Evolutionary conservation across 2,329 filamentous ascomycete genomes (phyloP).

Genomic region (Clonostachys solani): DNA sequence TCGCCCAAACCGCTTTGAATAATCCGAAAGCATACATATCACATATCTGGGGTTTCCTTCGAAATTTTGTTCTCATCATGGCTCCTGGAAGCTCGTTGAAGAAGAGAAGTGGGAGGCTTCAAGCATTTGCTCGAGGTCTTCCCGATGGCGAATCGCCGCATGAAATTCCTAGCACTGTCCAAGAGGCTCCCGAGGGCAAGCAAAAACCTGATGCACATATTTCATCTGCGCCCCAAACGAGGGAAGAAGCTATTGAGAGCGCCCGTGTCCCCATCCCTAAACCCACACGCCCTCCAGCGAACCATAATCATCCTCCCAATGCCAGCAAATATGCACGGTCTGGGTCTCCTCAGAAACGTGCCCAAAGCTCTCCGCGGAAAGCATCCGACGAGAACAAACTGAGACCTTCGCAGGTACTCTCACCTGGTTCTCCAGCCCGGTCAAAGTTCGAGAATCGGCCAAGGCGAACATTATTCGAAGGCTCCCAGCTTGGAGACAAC

Average conservation of each 20-base stretch:
- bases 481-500: constrained; percentile 30
- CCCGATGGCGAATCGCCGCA: constrained; percentile 9
- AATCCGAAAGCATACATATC: constrained; percentile 7
- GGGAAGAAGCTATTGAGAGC: not conserved
- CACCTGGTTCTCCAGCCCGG: not conserved
- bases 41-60: constrained; percentile 15
- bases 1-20: constrained; percentile 9
- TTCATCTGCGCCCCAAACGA: not conserved
- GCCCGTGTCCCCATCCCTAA: constrained; percentile 1
- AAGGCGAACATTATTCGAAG: constrained; percentile 21
- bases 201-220: not conserved
- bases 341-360: not conserved
- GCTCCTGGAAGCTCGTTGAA: constrained; percentile 9
- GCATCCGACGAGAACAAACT: not conserved
- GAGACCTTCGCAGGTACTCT: not conserved
- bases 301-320: not conserved
- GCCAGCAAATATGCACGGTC: not conserved
- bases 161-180: not conserved
- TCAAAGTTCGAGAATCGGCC: constrained; percentile 1
- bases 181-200: not conserved
- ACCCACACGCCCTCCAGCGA: not conserved
- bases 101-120: constrained; percentile 20
- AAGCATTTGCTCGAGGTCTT: constrained; percentile 20
- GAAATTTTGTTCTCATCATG: not conserved
- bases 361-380: not conserved